A percentile compares a stretch with the other conserved stretches of the same genome.
These are phyloP conservation scores for Phlyctochytrium arcticum DNA, from an alignment of 192 early-diverging fungal genomes.

Conservation along the genomic window DNA sequence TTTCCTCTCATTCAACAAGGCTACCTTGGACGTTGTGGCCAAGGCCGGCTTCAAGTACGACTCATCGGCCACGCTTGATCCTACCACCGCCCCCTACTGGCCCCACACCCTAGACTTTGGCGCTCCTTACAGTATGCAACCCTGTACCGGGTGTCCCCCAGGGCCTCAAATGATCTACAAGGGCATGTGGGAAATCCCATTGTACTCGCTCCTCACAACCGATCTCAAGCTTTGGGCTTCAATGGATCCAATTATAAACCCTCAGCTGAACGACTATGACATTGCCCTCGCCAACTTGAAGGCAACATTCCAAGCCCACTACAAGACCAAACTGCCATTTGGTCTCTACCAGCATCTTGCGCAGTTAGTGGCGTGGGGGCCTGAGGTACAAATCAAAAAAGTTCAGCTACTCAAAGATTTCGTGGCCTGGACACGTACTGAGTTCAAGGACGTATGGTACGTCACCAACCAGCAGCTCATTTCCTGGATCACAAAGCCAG, in stretches of 20 bases:
- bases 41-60: slow-evolving; percentile 24
- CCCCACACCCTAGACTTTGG: slow-evolving; percentile 29
- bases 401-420: slow-evolving; percentile 6
- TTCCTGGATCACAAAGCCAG: slow-evolving; percentile 25
- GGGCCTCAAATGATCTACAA: slow-evolving; percentile 7
- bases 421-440: slow-evolving; percentile 18
- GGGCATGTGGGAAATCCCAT: slow-evolving; percentile 38
- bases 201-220: slow-evolving; percentile 21
- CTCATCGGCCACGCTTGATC: slow-evolving; percentile 14
- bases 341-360: slow-evolving; percentile 29
- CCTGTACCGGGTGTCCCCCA: background rate
- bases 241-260: slow-evolving; percentile 25
- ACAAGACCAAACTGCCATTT: slow-evolving; percentile 25
- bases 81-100: slow-evolving; percentile 10
- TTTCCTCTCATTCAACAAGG: slow-evolving; percentile 26
- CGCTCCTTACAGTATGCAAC: background rate
- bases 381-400: slow-evolving; percentile 5
- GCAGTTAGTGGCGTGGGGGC: slow-evolving; percentile 5
- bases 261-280: slow-evolving; percentile 10
- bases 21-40: slow-evolving; percentile 3
- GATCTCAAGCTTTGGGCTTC: slow-evolving; percentile 5
- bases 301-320: slow-evolving; percentile 22
- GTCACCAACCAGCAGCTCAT: slow-evolving; percentile 35
- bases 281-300: slow-evolving; percentile 8
- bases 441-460: slow-evolving; percentile 28